Evolutionary conservation across 1,284 basidiomycete species (phyloP), one percentile per base, ranked within the genome.

Genomic region (Trametes pubescens): DNA sequence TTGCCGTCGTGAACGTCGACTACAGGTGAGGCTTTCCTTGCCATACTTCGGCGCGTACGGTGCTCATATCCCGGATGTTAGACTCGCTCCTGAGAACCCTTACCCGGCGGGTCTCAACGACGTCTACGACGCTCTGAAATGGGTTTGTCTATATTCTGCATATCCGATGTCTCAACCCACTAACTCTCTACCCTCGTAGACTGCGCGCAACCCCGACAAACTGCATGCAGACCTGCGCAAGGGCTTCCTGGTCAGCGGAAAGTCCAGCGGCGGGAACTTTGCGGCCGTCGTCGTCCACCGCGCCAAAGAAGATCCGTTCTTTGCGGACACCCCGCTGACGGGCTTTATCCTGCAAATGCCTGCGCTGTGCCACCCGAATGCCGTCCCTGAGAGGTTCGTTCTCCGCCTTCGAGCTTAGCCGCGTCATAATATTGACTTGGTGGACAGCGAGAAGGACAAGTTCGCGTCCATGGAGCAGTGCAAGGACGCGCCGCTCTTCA

Each of bases 61-160:
- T 5, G 10, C 48, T 46, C 16, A 62, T 32, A 13, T 13, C 8
- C 35, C 5, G 37, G 4, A 21, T 26, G n/a, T 2, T 13, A 67
- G 80, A n/a, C 73, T 79, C 13, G 79, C 80, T 1, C 81, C 81
- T 0, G 77, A 79, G 56, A 63, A 76, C 60, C 75, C 77, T 0
- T 82, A 75, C 69, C 81, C 81, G 0, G 75, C 74, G 0, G 75
- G 76, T 0, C 71, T 78, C 9, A 73, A 80, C 24, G 81, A 82
- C 57, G 70, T 75, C 22, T 78, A 75, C 46, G 75, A 74, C 14
- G 71, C 75, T 1, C 65, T 80, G 9, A 71, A 74, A 66, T 80
- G 78, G 72, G 73, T 76, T 6, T 3, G 55, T 37, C 13, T 26
- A 0, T 51, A 38, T 6, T 8, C n/a, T 2, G 13, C 35, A n/a